A percentile compares a stretch with the other conserved stretches of the same genome.
These are phyloP conservation scores for Chloromonas sp. DNA, from an alignment of 163 green algal species.

Conservation along the genomic window DNA sequence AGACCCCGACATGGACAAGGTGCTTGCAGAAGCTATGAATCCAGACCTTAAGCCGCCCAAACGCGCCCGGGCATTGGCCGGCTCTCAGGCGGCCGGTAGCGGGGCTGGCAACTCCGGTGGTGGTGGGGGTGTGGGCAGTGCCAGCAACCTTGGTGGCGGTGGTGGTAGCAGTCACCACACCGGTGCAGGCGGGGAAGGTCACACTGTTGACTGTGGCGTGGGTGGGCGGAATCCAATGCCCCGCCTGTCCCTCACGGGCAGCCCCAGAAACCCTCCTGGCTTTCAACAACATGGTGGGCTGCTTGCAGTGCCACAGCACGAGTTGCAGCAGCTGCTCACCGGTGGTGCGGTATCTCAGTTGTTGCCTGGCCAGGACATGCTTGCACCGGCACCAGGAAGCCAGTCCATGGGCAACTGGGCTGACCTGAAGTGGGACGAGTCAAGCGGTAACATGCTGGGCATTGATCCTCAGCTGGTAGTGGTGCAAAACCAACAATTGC, in stretches of 20 bases:
- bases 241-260: background rate
- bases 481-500: no score
- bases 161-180: background rate
- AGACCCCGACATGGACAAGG: background rate
- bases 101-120: background rate
- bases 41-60: background rate
- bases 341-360: background rate
- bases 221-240: background rate
- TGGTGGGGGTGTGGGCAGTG: background rate
- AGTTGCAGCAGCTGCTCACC: background rate
- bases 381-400: background rate
- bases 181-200: background rate
- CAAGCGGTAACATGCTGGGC: background rate
- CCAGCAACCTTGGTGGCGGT: background rate
- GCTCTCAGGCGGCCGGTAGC: background rate
- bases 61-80: background rate
- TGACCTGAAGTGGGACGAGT: background rate
- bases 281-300: no score
- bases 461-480: no score
- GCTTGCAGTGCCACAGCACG: no score
- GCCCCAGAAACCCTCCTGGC: background rate
- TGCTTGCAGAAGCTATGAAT: background rate
- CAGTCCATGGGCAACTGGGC: background rate
- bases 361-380: background rate
- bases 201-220: no score